Base-by-base conservation (phyloP, 2,329 filamentous ascomycete species). In the Sphaerulina populicola region DNA sequence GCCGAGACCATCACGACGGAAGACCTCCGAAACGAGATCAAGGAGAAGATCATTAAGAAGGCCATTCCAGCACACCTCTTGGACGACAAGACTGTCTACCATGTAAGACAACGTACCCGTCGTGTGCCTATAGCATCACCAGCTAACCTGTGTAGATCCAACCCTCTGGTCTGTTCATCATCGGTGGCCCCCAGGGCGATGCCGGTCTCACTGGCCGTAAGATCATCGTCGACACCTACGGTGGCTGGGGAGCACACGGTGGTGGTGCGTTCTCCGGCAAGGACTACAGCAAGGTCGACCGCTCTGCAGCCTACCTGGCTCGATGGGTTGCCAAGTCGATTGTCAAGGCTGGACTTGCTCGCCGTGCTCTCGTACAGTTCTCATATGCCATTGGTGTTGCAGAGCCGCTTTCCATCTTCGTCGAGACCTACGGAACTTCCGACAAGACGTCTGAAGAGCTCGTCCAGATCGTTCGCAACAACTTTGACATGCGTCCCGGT, bases 221-320 rank as follows among this genome's bases (percentile, higher is more conserved):
- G 85, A 98, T 98, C 82, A 86, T 96, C 62, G 93, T 98, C 72
- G 93, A 98, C 78, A 97, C 93, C 73, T 98, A 98, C 78, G 93
- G 93, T 79, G 93, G 93, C 68, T 97, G 93, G 93, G 93, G 93
- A 77, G 93, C 93, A 66, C 93, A 98, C 81, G 93, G 93, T 80
- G 93, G 93, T 80, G 93, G 93, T 85, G 93, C 93, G 73, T 98
- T 98, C 86, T 97, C 93, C 67, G 93, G 93, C 69, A 98, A 98
- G 85, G 93, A 98, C 74, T 98, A 96, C 83, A 96, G 89, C 81
- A 98, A 98, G 83, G 93, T 98, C 75, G 93, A 98, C 72, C 88
- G 93, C 66, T 97, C 93, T 48, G 93, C 93, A 62, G 93, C 93
- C 68, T 98, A 98, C 78, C 83, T 97, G 64, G 90, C 81, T 64